phyloP scores from a whole-genome alignment of 2,329 filamentous ascomycete genomes.

The Grosmannia clavigera region DNA sequence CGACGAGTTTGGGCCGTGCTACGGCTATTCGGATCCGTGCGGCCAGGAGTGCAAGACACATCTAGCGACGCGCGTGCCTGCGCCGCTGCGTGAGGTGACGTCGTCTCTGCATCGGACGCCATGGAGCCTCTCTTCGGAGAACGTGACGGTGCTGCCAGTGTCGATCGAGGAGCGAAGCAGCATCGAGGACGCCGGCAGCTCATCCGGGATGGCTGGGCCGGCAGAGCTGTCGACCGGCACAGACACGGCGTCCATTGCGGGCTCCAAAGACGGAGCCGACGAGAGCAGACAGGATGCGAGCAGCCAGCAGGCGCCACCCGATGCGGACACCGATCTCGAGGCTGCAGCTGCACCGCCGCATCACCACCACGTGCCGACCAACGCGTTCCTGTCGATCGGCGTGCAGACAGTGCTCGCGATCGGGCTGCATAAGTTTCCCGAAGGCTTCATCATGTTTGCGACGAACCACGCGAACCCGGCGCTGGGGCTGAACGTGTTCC shows the following conservation, averaged over 20 bases:
- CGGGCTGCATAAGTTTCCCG: constrained; percentile 89
- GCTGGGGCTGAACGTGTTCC: constrained; percentile 82
- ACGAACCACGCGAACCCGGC: constrained; percentile 91
- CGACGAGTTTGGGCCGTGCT: constrained; percentile 48
- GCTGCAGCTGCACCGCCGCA: constrained; percentile 33
- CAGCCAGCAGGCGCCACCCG: background rate
- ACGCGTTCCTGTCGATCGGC: constrained; percentile 89
- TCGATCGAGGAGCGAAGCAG: background rate
- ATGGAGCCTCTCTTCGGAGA: too few relatives aligned
- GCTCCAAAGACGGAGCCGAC: background rate
- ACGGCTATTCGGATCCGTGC: constrained; percentile 52
- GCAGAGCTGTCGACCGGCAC: too few relatives aligned
- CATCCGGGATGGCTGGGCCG: background rate
- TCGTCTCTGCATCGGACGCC: background rate
- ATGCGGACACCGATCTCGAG: constrained; percentile 5
- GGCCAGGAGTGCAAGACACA: constrained; percentile 55
- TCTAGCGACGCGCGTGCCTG: constrained; percentile 27
- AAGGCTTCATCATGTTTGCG: constrained; percentile 79
- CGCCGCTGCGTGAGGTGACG: background rate
- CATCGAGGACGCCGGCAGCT: background rate
- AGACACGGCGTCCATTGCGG: too few relatives aligned
- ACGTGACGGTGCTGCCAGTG: background rate
- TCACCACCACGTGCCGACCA: constrained; percentile 90
- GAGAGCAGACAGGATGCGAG: background rate
- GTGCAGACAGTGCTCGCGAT: constrained; percentile 93